Conservation (phyloP, 768 basidiomycete species). For the Rhodosporidiobolus sp. region DNA sequence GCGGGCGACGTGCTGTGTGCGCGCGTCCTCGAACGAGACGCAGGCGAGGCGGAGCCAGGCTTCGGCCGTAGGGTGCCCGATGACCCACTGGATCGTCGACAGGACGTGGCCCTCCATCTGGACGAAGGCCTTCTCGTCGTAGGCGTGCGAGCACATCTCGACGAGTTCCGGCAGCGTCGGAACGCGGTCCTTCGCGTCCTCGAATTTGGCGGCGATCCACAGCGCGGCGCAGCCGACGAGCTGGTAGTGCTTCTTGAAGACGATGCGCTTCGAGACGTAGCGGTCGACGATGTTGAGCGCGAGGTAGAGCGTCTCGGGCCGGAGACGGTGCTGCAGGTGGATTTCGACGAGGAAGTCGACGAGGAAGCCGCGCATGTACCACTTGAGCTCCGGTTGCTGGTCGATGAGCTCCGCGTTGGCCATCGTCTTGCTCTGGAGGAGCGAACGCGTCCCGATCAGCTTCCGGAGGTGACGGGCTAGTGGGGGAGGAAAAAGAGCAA, state of each 20-base stretch:
- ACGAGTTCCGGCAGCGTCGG: slow-evolving; percentile 91
- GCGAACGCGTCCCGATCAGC: slow-evolving; percentile 18
- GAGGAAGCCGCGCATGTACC: slow-evolving; percentile 98
- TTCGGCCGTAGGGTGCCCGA: slow-evolving; percentile 97
- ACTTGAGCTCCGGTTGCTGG: slow-evolving; percentile 95
- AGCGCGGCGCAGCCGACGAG: slow-evolving; percentile 96
- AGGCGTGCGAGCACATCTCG: slow-evolving; percentile 92
- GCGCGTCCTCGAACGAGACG: slow-evolving; percentile 69
- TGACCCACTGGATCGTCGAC: slow-evolving; percentile 89
- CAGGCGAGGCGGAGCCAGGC: slow-evolving; percentile 76
- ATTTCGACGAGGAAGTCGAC: slow-evolving; percentile 99
- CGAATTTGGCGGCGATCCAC: slow-evolving; percentile 99
- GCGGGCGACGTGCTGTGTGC: slow-evolving; percentile 90
- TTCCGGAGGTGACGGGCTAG: slow-evolving; percentile 5
- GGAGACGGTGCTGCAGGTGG: slow-evolving; percentile 93
- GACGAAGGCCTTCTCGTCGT: slow-evolving; percentile 94
- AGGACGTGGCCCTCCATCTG: slow-evolving; percentile 99
- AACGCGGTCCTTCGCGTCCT: slow-evolving; percentile 97
- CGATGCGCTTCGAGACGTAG: slow-evolving; percentile 96
- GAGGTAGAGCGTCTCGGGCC: slow-evolving; percentile 97
- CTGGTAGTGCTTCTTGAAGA: slow-evolving; percentile 99
- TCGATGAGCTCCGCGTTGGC: slow-evolving; percentile 95
- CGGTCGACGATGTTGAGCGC: slow-evolving; percentile 98
- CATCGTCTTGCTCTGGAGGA: slow-evolving; percentile 69
- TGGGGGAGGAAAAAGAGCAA: not conserved